A percentile compares a stretch with the other conserved stretches of the same genome.
Evolutionary conservation across 768 basidiomycete genomes (phyloP).

Genomic region (Pleurotus tuber-regium): DNA sequence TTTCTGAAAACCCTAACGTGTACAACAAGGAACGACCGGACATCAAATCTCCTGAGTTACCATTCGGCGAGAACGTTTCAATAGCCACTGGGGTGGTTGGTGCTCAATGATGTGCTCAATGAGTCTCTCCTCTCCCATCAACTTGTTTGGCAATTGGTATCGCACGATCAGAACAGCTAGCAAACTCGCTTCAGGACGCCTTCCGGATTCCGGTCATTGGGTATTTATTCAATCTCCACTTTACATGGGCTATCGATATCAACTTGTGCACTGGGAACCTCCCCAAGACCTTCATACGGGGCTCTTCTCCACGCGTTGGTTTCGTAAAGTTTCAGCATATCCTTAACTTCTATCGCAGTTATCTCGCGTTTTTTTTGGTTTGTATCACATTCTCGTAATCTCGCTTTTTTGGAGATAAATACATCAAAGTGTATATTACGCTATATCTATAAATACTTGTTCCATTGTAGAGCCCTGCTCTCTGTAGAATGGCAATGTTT

Average conservation of each 20-base stretch:
- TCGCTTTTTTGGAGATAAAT: not conserved
- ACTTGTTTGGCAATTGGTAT: not conserved
- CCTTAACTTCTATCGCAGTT: not conserved
- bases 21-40: conserved; percentile 42
- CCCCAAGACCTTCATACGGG: not conserved
- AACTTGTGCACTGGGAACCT: not conserved
- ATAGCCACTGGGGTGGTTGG: conserved; percentile 40
- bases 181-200: not conserved
- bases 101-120: not conserved
- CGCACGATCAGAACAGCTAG: not conserved
- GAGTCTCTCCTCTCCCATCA: not conserved
- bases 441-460: conserved; percentile 5
- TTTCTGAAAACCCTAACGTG: conserved; percentile 33
- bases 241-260: conserved; percentile 5
- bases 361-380: not conserved
- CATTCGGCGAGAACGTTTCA: conserved; percentile 59
- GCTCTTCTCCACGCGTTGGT: not conserved
- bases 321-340: not conserved
- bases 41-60: conserved; percentile 58
- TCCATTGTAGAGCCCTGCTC: not conserved
- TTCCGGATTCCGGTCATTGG: conserved; percentile 1
- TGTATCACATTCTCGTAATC: not conserved
- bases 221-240: conserved; percentile 5
- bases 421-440: conserved; percentile 9
- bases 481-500: not conserved